Conservation (phyloP, 352 stramenopile genomes). For the Globisporangium orthogonon region DNA sequence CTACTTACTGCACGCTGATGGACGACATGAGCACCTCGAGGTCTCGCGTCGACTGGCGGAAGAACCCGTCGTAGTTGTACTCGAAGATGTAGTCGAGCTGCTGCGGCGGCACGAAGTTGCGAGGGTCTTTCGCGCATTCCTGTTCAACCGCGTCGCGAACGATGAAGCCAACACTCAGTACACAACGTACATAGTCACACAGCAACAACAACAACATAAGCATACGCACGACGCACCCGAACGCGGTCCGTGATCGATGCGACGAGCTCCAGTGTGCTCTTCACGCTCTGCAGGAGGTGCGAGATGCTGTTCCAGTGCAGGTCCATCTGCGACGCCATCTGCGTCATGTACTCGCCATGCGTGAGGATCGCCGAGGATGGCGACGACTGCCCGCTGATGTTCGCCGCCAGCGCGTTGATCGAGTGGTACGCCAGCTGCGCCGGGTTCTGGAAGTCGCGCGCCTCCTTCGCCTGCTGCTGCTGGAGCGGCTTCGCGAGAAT, state of each 20-base stretch:
- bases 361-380: constrained; percentile 70
- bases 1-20: constrained; percentile 23
- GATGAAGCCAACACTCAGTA: neutral
- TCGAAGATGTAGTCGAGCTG: constrained; percentile 89
- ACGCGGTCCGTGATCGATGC: constrained; percentile 54
- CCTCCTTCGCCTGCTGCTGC: constrained; percentile 46
- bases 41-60: constrained; percentile 71
- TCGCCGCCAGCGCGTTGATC: constrained; percentile 74
- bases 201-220: neutral
- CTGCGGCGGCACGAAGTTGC: constrained; percentile 62
- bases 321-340: constrained; percentile 78
- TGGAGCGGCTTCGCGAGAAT: constrained; percentile 70
- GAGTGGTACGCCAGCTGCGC: constrained; percentile 76
- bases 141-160: constrained; percentile 12
- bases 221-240: constrained; percentile 28
- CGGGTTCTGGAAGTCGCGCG: constrained; percentile 58
- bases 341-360: constrained; percentile 86
- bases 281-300: constrained; percentile 74
- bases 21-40: constrained; percentile 56
- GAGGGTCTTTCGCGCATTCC: constrained; percentile 63
- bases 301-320: constrained; percentile 85
- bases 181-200: neutral
- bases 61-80: constrained; percentile 85
- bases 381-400: constrained; percentile 44
- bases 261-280: constrained; percentile 63